Evolutionary conservation across 139 green algal genomes (phyloP), one percentile per base, ranked within the genome.

Genomic region (Medakamo hakoo): DNA sequence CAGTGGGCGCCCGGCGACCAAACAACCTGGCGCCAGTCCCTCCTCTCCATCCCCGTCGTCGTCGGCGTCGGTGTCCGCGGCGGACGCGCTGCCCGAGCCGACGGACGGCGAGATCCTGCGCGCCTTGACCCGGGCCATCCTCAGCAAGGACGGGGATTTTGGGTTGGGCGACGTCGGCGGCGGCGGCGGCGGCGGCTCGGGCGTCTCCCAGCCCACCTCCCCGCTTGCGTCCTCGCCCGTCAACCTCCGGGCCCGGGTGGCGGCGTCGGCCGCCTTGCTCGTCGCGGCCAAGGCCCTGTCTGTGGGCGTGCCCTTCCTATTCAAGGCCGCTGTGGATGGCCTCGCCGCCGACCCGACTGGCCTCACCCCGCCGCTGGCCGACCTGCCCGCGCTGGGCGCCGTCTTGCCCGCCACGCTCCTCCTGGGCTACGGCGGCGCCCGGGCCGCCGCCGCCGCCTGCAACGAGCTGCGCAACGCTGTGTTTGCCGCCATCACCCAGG

Each of bases 301-400:
- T 60, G 68, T 77, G 60, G 73, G 90, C 78, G 84, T 94, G 29
- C 93, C 93, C 2, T 93, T 99, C 55, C 65, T 95, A 29, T 91
- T 98, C 74, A 99, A 99, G 78, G 79, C 91, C 61, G 86, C 87
- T 1, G 70, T 96, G 1, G 90, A 96, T 73, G 67, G 73, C 0
- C 70, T 96, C 30, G 81, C 78, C 2, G 49, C 69, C 1, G 77
- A 84, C 64, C 78, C 77, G 0, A 78, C 62, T 0, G 78, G 73
- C 21, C 55, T 68, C n/a, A 76, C 69, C 18, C 71, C 64, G 9
- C 9, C 40, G 40, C 40, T 52, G 2, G 66, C 71, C 4, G 64
- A 70, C 14, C 63, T 76, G 2, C 56, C 67, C 0, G 57, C 61
- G 52, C 19, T 82, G 27, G 5, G 86, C 29, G 55, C 74, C 3